Evolutionary conservation across 1,139 yeast species (phyloP), one percentile per base, ranked within the genome.

Genomic region (Magnusiomyces magnusii): DNA sequence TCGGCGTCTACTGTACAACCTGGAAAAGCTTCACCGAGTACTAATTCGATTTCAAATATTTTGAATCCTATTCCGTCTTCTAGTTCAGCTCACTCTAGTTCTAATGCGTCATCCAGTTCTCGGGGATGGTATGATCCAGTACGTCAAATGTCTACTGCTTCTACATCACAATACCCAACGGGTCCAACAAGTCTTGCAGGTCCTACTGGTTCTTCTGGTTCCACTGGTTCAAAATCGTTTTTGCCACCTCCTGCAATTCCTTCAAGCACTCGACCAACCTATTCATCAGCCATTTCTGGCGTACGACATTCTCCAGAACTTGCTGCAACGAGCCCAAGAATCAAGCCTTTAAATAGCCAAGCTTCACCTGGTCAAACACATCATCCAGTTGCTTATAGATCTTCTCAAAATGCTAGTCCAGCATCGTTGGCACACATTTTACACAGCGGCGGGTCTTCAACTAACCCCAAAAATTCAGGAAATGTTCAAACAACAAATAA

Each of bases 91-190:
- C 17, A 17, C 55, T 25, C 21, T 36, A 13, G n/a, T 41, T 17
- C 49, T 50, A 24, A 34, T 34, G 21, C 50, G 2, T 9, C 55
- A 2, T 44, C 51, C 7, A 44, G 50, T 13, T 44, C 47, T 1
- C 51, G 42, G 13, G 31, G 24, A 19, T 53, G 51, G 50, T 53
- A 42, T 23, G 55, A 53, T 42, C 55, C 55, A 9, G 55, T 53
- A 9, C 51, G 55, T 9, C 55, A 53, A 53, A 44, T 21, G 13
- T 25, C 51, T 27, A 15, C 36, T 3, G n/a, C 41, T n/a, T 51
- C 54, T 7, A 10, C 44, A 5, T 25, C n/a, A n/a, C n/a, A n/a
- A n/a, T n/a, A n/a, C n/a, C n/a, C n/a, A n/a, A n/a, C n/a, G n/a
- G n/a, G n/a, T n/a, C n/a, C n/a, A n/a, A n/a, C n/a, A n/a, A n/a